phyloP scores from a whole-genome alignment of 2,329 filamentous ascomycete species.

The Verticillium dahliae region DNA sequence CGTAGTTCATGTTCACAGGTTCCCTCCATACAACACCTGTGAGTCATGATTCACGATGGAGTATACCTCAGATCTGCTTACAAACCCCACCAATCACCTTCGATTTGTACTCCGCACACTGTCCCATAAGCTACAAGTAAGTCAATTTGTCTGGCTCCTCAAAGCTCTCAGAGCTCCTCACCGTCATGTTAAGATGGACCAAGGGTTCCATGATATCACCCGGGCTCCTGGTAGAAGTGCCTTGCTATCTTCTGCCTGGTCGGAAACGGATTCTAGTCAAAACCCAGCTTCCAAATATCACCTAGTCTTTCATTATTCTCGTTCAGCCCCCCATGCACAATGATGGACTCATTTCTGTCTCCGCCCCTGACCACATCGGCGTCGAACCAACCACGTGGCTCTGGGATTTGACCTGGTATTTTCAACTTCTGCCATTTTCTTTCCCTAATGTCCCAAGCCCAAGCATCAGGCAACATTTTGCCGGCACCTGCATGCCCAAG shows the following conservation, averaged over 20 bases:
- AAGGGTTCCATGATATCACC: no score
- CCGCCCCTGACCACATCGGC: constrained; percentile 19
- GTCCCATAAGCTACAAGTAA: no score
- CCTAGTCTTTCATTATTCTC: constrained; percentile 28
- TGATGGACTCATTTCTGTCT: constrained; percentile 13
- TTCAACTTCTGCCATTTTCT: constrained; percentile 20
- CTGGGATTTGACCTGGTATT: constrained; percentile 16
- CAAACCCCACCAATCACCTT: no score
- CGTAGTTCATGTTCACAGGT: no score
- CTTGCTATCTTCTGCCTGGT: background rate
- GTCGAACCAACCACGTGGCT: constrained; percentile 31
- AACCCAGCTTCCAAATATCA: constrained; percentile 29
- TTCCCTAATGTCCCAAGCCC: constrained; percentile 29
- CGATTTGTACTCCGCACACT: no score
- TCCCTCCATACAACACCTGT: no score
- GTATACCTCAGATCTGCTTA: no score
- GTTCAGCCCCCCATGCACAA: constrained; percentile 31
- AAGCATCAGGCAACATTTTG: constrained; percentile 31
- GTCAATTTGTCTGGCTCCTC: no score
- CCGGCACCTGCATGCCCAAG: constrained; percentile 32
- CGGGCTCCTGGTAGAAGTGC: no score
- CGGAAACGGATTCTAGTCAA: background rate
- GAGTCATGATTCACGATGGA: no score
- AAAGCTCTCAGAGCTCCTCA: no score
- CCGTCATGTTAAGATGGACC: no score